A percentile compares a stretch with the other conserved stretches of the same genome.
Evolutionary conservation across 371 early-diverging fungal species (phyloP).

Genomic region (Syncephalastrum monosporum): DNA sequence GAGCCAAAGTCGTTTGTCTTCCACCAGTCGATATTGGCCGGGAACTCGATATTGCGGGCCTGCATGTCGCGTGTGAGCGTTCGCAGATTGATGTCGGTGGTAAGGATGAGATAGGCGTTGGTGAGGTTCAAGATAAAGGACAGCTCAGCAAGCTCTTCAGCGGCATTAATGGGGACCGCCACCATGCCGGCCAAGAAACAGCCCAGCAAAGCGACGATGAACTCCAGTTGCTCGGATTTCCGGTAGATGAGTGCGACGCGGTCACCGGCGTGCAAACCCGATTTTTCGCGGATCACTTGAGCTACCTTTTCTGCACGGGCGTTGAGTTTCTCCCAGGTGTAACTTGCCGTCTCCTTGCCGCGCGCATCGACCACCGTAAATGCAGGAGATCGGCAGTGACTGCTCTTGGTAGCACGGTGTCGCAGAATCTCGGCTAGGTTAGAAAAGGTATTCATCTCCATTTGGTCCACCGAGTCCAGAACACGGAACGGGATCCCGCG

Average conservation of each 20-base stretch:
- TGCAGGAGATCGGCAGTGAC: conserved; percentile 45
- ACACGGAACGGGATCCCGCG: conserved; percentile 29
- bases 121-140: conserved; percentile 71
- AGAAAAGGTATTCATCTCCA: conserved; percentile 39
- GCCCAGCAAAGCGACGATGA: conserved; percentile 72
- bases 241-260: conserved; percentile 80
- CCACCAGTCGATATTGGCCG: conserved; percentile 70
- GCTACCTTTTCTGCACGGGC: conserved; percentile 70
- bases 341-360: conserved; percentile 63
- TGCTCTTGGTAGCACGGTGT: conserved; percentile 51
- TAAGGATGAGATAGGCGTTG: conserved; percentile 65
- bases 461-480: conserved; percentile 21
- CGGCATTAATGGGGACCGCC: conserved; percentile 82
- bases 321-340: conserved; percentile 77
- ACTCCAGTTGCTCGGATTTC: conserved; percentile 78
- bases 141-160: conserved; percentile 79
- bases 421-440: conserved; percentile 60
- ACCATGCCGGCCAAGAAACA: conserved; percentile 81
- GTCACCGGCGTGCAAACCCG: conserved; percentile 58
- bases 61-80: conserved; percentile 70
- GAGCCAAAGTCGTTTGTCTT: conserved; percentile 73
- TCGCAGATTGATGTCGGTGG: conserved; percentile 77
- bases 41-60: conserved; percentile 59
- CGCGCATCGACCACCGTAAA: conserved; percentile 74
- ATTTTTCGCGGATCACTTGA: conserved; percentile 58